These are phyloP conservation scores for Umbelopsis sp. DNA, from an alignment of 192 early-diverging fungal genomes.

Conservation along the genomic window DNA sequence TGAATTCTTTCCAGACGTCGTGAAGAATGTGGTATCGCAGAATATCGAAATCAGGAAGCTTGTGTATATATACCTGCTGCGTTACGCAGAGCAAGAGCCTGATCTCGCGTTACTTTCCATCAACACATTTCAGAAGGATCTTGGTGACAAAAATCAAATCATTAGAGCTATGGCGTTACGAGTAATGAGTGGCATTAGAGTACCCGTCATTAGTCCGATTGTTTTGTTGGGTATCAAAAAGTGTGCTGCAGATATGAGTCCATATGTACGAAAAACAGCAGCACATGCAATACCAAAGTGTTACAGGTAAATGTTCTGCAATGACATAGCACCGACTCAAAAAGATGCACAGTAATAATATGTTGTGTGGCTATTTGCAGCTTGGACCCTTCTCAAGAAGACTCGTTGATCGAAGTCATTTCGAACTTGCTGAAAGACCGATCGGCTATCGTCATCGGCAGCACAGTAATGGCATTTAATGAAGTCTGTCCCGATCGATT, in stretches of 20 bases:
- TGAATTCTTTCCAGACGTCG: conserved; percentile 91
- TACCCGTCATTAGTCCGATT: conserved; percentile 90
- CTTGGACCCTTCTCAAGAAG: conserved; percentile 76
- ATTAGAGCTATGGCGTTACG: conserved; percentile 95
- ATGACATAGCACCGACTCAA: not conserved
- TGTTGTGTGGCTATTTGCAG: conserved; percentile 44
- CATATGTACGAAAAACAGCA: conserved; percentile 92
- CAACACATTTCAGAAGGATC: conserved; percentile 98
- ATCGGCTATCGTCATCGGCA: conserved; percentile 86
- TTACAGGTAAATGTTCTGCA: conserved; percentile 55
- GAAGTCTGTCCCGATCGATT: conserved; percentile 84
- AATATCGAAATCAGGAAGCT: conserved; percentile 91
- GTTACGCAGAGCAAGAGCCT: conserved; percentile 96
- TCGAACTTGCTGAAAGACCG: conserved; percentile 77
- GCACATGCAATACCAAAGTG: conserved; percentile 90
- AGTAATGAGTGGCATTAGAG: conserved; percentile 94
- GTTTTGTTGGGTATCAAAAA: conserved; percentile 91
- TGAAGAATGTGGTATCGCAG: conserved; percentile 94
- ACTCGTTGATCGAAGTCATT: conserved; percentile 79
- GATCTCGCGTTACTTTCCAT: conserved; percentile 94
- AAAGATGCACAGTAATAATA: not conserved
- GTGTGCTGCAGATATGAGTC: conserved; percentile 80
- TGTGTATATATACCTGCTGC: conserved; percentile 94
- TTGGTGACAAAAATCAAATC: conserved; percentile 88
- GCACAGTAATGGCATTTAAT: conserved; percentile 82